phyloP scores from a whole-genome alignment of 257 asterid species.

The Solanum virginianum region DNA sequence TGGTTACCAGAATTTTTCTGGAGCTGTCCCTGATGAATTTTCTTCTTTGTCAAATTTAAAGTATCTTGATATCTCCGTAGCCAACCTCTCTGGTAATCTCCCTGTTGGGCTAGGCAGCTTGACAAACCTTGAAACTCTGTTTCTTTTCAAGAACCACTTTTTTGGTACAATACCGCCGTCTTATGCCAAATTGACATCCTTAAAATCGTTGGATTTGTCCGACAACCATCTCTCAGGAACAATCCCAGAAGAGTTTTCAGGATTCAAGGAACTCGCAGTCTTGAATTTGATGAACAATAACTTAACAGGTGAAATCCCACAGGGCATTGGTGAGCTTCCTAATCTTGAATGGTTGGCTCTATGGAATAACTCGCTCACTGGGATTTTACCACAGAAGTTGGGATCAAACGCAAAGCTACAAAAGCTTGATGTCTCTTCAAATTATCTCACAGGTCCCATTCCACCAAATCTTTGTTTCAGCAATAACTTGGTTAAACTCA shows the following conservation, averaged over 20 bases:
- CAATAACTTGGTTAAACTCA: slow-evolving; percentile 32
- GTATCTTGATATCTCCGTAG: slow-evolving; percentile 56
- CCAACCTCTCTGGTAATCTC: slow-evolving; percentile 61
- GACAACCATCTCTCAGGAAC: slow-evolving; percentile 54
- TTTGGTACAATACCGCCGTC: slow-evolving; percentile 46
- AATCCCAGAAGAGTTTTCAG: slow-evolving; percentile 41
- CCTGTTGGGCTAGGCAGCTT: slow-evolving; percentile 38
- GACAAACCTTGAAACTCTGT: slow-evolving; percentile 32
- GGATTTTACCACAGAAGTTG: slow-evolving; percentile 48
- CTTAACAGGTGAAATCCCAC: slow-evolving; percentile 65
- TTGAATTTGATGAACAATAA: slow-evolving; percentile 55
- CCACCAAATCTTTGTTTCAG: slow-evolving; percentile 67
- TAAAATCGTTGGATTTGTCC: slow-evolving; percentile 54
- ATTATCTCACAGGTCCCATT: slow-evolving; percentile 54
- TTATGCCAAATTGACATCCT: slow-evolving; percentile 26
- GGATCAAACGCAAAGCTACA: slow-evolving; percentile 61
- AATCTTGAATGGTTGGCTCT: slow-evolving; percentile 35
- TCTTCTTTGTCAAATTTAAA: slow-evolving; percentile 25
- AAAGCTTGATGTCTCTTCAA: slow-evolving; percentile 69
- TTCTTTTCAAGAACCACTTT: slow-evolving; percentile 46
- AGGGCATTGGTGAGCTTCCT: slow-evolving; percentile 62
- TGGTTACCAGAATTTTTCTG: slow-evolving; percentile 52
- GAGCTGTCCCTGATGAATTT: slow-evolving; percentile 41
- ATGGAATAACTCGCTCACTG: slow-evolving; percentile 85
- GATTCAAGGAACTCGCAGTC: slow-evolving; percentile 20